Conservation (phyloP, 1,284 basidiomycete genomes). For the Pisolithus thermaeus region DNA sequence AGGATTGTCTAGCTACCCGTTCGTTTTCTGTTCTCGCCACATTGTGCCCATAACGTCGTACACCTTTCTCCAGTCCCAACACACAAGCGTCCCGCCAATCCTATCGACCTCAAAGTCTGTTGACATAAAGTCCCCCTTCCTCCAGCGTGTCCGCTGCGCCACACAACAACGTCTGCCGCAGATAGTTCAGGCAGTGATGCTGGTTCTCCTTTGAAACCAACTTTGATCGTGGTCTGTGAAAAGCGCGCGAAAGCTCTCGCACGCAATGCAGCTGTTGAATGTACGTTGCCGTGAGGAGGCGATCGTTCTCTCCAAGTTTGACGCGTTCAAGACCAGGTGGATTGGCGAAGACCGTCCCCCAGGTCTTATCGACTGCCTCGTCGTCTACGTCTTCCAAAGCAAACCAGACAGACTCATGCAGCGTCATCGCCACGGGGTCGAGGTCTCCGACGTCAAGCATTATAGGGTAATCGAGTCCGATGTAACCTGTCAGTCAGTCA, state of each 20-base stretch:
- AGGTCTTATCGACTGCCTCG: conserved; percentile 2
- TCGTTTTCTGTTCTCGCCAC: neutral
- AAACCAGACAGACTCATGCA: conserved; percentile 11
- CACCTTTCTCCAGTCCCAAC: conserved; percentile 21
- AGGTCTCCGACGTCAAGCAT: neutral
- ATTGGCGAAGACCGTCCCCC: no score
- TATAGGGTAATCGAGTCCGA: no score
- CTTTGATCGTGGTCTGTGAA: conserved; percentile 1
- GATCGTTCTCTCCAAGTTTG: no score
- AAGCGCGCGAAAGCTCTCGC: conserved; percentile 14
- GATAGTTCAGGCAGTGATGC: conserved; percentile 25
- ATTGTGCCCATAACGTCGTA: conserved; percentile 10
- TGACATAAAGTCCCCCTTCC: conserved; percentile 17
- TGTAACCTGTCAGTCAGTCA: no score
- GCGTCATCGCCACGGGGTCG: conserved; percentile 10
- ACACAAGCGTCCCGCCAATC: conserved; percentile 19
- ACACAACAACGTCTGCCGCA: conserved; percentile 23
- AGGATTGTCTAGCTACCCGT: no score
- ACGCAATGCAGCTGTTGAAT: conserved; percentile 27
- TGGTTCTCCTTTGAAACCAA: conserved; percentile 5
- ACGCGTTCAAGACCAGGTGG: no score
- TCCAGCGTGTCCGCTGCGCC: conserved; percentile 22
- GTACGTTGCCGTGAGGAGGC: conserved; percentile 2
- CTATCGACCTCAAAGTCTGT: conserved; percentile 15
- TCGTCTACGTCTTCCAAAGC: conserved; percentile 7